Percentiles rank a stretch among this genome's conserved stretches.
phyloP scores from a whole-genome alignment of 2,329 filamentous ascomycete genomes.

The Botryotinia narcissicola region DNA sequence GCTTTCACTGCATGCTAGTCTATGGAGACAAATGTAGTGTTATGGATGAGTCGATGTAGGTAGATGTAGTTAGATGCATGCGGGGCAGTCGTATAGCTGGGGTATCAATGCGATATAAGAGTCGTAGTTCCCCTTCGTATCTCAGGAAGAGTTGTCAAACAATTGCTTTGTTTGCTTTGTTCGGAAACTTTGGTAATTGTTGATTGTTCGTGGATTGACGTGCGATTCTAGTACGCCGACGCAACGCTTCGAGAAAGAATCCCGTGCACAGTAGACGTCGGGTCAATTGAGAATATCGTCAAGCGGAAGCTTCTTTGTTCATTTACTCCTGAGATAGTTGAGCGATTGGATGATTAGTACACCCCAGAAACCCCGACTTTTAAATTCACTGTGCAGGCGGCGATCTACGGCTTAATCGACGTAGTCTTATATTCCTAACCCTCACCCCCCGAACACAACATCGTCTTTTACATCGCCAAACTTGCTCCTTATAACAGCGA shows the following conservation, averaged over 20 bases:
- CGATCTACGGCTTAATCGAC: neutral
- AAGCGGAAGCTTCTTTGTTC: neutral
- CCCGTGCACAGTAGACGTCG: neutral
- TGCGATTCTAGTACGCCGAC: neutral
- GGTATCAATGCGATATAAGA: neutral
- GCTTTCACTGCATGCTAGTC: conserved; percentile 4
- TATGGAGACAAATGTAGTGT: neutral
- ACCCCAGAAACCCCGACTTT: conserved; percentile 3
- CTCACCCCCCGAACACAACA: neutral
- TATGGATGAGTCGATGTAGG: too few relatives aligned
- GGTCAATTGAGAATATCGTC: too few relatives aligned
- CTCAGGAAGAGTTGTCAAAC: neutral
- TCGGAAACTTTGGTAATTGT: neutral
- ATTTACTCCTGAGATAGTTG: neutral
- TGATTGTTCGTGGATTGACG: neutral
- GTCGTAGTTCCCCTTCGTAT: neutral
- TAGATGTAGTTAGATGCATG: neutral
- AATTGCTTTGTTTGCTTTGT: neutral
- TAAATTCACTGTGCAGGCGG: neutral
- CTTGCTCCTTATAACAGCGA: neutral
- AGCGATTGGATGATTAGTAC: neutral
- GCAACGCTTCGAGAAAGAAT: neutral
- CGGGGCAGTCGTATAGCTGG: neutral
- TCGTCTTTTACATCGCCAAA: neutral
- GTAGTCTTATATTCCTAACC: neutral